Evolutionary conservation across 306 rosid genomes (phyloP), one percentile per base, ranked within the genome.

Genomic region (Clitoria ternatea): DNA sequence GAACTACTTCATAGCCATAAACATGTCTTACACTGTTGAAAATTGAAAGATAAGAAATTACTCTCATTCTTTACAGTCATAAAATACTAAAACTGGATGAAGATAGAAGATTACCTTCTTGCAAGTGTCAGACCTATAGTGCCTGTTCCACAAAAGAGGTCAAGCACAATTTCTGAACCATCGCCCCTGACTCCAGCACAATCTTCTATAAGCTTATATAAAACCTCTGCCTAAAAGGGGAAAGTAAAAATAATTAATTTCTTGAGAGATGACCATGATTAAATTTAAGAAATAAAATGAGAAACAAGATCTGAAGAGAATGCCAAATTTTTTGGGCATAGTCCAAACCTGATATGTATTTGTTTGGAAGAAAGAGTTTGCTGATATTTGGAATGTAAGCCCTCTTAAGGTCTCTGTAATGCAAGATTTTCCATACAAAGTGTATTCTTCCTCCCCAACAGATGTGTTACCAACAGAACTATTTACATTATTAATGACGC

Each of bases 91-190:
- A 69, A 66, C n/a, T 33, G 61, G 30, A 73, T 74, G 29, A 45
- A 70, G 47, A 20, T 39, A 62, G 40, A 15, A 35, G 65, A 14
- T 61, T 77, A 94, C 98, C 94, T 87, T 84, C 77, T 81, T 40
- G 98, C 98, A 57, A 94, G 94, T 42, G 97, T 82, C 73, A 94
- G 83, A 80, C 98, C 97, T 61, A 94, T 94, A 47, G 98, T 90
- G 66, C 98, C 98, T 10, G 98, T 94, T 70, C 97, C 98, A 84
- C 98, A 94, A 85, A 94, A 94, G 70, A 94, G 81, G 87, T 94
- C 98, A 64, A 94, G 98, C 73, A 94, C 89, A 80, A 87, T 29
- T 83, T 94, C 97, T 20, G 97, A 90, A 72, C 89, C 89, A 73
- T 94, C 96, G 69, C 96, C 97, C 69, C 33, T 84, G 72, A 94